Conservation (phyloP, 345 rosid species). For the rapeseed (Brassica napus) region Da-Ae NC_063446.1:5609001-5609500, state of each 20-base stretch:
- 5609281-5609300: slow-evolving; percentile 77
- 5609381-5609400: background rate
- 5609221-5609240: slow-evolving; percentile 71
- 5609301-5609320: slow-evolving; percentile 12
- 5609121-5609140: slow-evolving; percentile 74
- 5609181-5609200: slow-evolving; percentile 77
- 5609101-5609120: slow-evolving; percentile 86
- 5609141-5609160: slow-evolving; percentile 71
- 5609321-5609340: background rate
- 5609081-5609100: slow-evolving; percentile 91
- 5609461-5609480: slow-evolving; percentile 55
- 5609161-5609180: slow-evolving; percentile 74
- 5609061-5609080: slow-evolving; percentile 70
- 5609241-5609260: slow-evolving; percentile 75
- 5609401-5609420: slow-evolving; percentile 79
- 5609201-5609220: slow-evolving; percentile 69
- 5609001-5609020: background rate
- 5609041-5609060: slow-evolving; percentile 76
- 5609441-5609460: slow-evolving; percentile 72
- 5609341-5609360: slow-evolving; percentile 8
- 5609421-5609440: slow-evolving; percentile 85
- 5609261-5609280: slow-evolving; percentile 67
- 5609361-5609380: background rate
- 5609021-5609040: slow-evolving; percentile 47
- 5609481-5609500: slow-evolving; percentile 26